Evolutionary conservation across 306 rosid species (phyloP).

Genomic region (Begonia masoniana): DNA sequence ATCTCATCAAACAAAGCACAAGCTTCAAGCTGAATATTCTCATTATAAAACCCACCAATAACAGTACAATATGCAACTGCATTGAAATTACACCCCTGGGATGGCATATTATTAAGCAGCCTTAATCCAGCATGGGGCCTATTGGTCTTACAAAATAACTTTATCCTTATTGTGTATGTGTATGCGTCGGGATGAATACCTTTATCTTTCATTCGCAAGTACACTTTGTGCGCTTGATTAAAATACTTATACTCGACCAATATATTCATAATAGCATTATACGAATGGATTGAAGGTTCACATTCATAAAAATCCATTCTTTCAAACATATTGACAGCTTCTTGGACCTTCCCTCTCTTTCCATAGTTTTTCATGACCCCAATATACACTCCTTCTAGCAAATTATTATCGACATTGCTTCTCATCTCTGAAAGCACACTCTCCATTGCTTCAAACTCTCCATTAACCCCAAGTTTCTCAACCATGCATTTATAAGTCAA

Average conservation of each 20-base stretch:
- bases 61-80: constrained; percentile 76
- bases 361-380: constrained; percentile 71
- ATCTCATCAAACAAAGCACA: constrained; percentile 54
- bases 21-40: constrained; percentile 26
- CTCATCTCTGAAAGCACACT: constrained; percentile 46
- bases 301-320: constrained; percentile 79
- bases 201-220: constrained; percentile 60
- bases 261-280: constrained; percentile 65
- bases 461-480: constrained; percentile 68
- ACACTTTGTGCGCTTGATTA: constrained; percentile 69
- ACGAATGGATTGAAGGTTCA: constrained; percentile 59
- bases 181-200: constrained; percentile 63
- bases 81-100: constrained; percentile 49
- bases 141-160: constrained; percentile 59
- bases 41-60: constrained; percentile 55
- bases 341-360: constrained; percentile 64
- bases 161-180: constrained; percentile 67
- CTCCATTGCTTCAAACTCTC: constrained; percentile 70
- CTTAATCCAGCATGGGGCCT: constrained; percentile 65
- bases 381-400: constrained; percentile 63
- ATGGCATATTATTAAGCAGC: constrained; percentile 65
- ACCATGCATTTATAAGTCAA: constrained; percentile 57
- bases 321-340: constrained; percentile 66
- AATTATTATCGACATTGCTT: constrained; percentile 27
- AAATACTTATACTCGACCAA: constrained; percentile 46